Evolutionary conservation across 805 yeast genomes (phyloP).

Genomic region (Metschnikowia santaceciliae): DNA sequence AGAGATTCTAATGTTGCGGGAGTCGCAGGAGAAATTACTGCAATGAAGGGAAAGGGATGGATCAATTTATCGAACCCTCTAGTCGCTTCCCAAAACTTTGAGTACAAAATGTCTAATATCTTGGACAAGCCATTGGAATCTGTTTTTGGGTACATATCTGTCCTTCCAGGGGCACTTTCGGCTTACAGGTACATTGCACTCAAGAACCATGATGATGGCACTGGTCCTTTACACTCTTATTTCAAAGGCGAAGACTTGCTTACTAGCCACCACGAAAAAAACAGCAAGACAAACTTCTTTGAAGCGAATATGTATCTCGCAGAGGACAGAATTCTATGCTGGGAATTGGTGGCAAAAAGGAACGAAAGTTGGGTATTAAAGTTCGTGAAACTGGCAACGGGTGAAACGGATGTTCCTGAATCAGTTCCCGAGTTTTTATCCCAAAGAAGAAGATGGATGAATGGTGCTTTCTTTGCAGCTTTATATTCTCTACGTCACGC

Average conservation of each 20-base stretch:
- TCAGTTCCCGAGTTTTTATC: constrained; percentile 25
- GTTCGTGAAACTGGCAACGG: constrained; percentile 29
- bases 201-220: constrained; percentile 79
- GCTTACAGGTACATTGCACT: constrained; percentile 91
- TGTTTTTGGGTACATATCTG: constrained; percentile 87
- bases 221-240: constrained; percentile 86
- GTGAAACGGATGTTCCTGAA: constrained; percentile 30
- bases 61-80: constrained; percentile 77
- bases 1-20: constrained; percentile 96
- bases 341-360: constrained; percentile 27
- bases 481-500: constrained; percentile 24
- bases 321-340: constrained; percentile 28
- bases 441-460: constrained; percentile 29
- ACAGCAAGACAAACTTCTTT: constrained; percentile 68
- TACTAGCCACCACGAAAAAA: constrained; percentile 24
- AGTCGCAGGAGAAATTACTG: constrained; percentile 96
- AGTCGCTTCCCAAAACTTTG: constrained; percentile 95
- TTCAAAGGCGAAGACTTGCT: constrained; percentile 77
- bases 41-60: constrained; percentile 92
- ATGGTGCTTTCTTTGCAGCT: constrained; percentile 30
- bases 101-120: constrained; percentile 95
- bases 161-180: constrained; percentile 92
- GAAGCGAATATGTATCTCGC: constrained; percentile 63
- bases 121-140: constrained; percentile 93
- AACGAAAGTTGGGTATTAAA: constrained; percentile 28